Percentiles rank a stretch among this genome's conserved stretches.
Evolutionary conservation across 2,329 filamentous ascomycete species (phyloP).

Genomic region (Lachnellula arida): DNA sequence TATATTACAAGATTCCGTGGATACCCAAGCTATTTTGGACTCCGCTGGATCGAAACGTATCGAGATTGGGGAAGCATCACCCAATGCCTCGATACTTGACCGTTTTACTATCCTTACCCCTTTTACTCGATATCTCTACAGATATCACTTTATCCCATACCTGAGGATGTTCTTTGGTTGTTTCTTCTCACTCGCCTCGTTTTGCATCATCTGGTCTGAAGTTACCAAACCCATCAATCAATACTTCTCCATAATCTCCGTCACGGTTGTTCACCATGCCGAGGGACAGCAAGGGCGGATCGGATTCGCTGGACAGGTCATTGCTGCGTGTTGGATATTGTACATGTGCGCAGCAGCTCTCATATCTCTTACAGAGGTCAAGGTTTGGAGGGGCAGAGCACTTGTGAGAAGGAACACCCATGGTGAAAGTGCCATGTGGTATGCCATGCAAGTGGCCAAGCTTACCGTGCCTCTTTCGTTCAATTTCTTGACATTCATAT

Average conservation of each 20-base stretch:
- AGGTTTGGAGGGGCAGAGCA: constrained; percentile 95
- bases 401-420: constrained; percentile 88
- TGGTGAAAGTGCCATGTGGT: constrained; percentile 92
- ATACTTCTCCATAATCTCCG: constrained; percentile 64
- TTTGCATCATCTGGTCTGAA: constrained; percentile 89
- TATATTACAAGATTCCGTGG: constrained; percentile 67
- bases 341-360: constrained; percentile 95
- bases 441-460: constrained; percentile 85
- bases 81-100: constrained; percentile 50
- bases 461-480: constrained; percentile 90
- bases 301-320: constrained; percentile 79
- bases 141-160: constrained; percentile 70
- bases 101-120: constrained; percentile 65
- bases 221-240: constrained; percentile 78
- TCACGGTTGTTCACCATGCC: constrained; percentile 54
- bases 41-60: constrained; percentile 76
- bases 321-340: constrained; percentile 81
- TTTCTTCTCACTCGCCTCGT: constrained; percentile 69
- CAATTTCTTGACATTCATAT: constrained; percentile 92
- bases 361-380: constrained; percentile 83
- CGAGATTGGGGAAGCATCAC: constrained; percentile 61
- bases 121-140: constrained; percentile 72
- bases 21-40: constrained; percentile 78
- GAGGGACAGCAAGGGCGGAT: constrained; percentile 67
- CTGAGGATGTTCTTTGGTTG: constrained; percentile 60